phyloP scores from a whole-genome alignment of 2,329 filamentous ascomycete species.

The Penicillium sp. region DNA sequence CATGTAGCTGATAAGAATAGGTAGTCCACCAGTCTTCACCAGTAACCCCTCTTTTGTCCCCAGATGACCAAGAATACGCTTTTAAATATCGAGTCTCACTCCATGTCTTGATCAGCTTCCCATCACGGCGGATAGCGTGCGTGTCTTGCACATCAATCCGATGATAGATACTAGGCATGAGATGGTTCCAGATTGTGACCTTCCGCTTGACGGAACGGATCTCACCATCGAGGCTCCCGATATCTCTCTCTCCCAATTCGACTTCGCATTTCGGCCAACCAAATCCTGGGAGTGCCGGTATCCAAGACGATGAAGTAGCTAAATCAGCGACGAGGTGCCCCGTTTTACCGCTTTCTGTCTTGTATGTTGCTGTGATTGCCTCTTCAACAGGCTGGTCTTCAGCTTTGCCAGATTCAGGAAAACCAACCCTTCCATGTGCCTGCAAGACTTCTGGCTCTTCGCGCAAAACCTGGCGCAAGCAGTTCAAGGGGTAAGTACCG shows the following conservation, averaged over 20 bases:
- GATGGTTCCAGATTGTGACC: slow-evolving; percentile 11
- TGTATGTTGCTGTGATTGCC: background rate
- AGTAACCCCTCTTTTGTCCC: slow-evolving; percentile 24
- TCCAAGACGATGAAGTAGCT: background rate
- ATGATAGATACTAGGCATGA: slow-evolving; percentile 18
- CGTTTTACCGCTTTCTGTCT: background rate
- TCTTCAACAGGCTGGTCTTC: background rate
- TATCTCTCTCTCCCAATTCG: slow-evolving; percentile 11
- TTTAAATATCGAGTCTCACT: slow-evolving; percentile 12
- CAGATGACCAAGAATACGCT: slow-evolving; percentile 16
- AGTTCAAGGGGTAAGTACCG: slow-evolving; percentile 41
- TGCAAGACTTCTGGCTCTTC: slow-evolving; percentile 31
- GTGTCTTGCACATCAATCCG: slow-evolving; percentile 32
- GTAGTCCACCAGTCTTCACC: slow-evolving; percentile 38
- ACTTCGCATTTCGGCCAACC: background rate
- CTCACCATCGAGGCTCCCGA: slow-evolving; percentile 27
- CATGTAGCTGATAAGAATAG: slow-evolving; percentile 47
- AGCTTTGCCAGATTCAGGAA: background rate
- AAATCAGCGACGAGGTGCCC: background rate
- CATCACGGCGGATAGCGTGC: slow-evolving; percentile 25
- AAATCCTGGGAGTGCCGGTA: background rate
- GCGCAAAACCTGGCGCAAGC: slow-evolving; percentile 39
- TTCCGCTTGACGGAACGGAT: slow-evolving; percentile 10
- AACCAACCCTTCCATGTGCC: slow-evolving; percentile 12
- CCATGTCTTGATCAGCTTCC: slow-evolving; percentile 16